Evolutionary conservation across 2,329 filamentous ascomycete species (phyloP).

Genomic region (Hypocrella siamensis): DNA sequence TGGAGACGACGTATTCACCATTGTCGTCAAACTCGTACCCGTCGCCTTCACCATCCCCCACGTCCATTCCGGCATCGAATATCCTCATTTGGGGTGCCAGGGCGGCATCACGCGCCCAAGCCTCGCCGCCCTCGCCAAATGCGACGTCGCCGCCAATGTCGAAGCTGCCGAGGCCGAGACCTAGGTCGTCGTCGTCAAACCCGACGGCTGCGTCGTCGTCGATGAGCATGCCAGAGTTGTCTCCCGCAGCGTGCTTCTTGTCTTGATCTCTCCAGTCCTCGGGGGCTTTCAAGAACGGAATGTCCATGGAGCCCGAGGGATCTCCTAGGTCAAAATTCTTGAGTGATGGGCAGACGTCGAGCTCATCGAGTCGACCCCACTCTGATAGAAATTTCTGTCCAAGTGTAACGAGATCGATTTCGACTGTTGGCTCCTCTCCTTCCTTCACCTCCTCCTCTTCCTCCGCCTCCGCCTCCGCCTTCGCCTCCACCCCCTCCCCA

Average conservation of each 20-base stretch:
- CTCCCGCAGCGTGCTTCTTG: slow-evolving; percentile 40
- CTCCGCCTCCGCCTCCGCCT: slow-evolving; percentile 27
- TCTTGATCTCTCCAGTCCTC: slow-evolving; percentile 72
- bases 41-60: slow-evolving; percentile 38
- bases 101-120: slow-evolving; percentile 83
- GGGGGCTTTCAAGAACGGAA: slow-evolving; percentile 78
- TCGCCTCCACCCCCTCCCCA: slow-evolving; percentile 12
- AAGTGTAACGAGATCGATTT: slow-evolving; percentile 65
- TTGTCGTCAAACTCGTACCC: slow-evolving; percentile 32
- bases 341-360: slow-evolving; percentile 88
- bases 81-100: slow-evolving; percentile 75
- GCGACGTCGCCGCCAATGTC: slow-evolving; percentile 59
- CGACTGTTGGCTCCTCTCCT: slow-evolving; percentile 37
- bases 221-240: slow-evolving; percentile 68
- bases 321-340: slow-evolving; percentile 89
- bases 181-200: slow-evolving; percentile 51
- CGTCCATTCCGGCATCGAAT: slow-evolving; percentile 45
- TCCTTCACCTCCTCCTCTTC: slow-evolving; percentile 22
- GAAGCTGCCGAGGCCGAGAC: slow-evolving; percentile 51
- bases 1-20: slow-evolving; percentile 64
- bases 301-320: slow-evolving; percentile 68
- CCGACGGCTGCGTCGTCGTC: slow-evolving; percentile 75
- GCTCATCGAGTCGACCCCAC: slow-evolving; percentile 57
- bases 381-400: slow-evolving; percentile 77
- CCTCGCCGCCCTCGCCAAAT: slow-evolving; percentile 92